These are phyloP conservation scores for Symbiodinium natans DNA, from an alignment of 73 alveolate species.

Conservation along the genomic window DNA sequence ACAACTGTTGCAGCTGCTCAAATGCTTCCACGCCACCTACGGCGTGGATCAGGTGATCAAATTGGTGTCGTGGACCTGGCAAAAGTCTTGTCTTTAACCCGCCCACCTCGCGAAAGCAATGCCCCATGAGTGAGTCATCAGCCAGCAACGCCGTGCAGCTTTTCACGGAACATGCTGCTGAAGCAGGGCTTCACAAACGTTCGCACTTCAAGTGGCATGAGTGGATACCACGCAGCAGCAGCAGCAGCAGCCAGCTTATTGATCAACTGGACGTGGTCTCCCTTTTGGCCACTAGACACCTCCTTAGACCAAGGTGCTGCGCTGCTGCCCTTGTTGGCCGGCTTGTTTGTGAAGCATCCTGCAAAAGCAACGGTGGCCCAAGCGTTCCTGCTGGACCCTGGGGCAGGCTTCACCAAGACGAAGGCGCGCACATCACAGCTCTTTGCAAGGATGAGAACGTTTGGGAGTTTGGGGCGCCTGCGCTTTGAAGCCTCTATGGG, in stretches of 20 bases:
- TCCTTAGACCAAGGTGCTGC: too few relatives aligned
- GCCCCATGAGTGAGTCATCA: too few relatives aligned
- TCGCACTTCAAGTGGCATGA: neutral
- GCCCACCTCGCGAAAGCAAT: neutral
- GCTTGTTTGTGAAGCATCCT: neutral
- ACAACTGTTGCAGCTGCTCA: too few relatives aligned
- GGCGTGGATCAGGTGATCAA: too few relatives aligned
- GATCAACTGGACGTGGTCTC: too few relatives aligned
- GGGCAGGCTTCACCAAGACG: neutral
- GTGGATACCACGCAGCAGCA: neutral
- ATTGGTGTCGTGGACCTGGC: neutral
- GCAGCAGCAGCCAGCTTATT: too few relatives aligned
- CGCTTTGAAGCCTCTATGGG: neutral
- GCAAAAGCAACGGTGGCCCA: neutral
- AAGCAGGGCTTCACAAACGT: neutral
- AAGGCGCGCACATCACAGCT: too few relatives aligned
- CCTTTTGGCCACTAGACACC: neutral
- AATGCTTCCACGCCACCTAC: too few relatives aligned
- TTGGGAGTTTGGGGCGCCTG: too few relatives aligned
- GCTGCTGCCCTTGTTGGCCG: too few relatives aligned
- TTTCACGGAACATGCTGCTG: neutral
- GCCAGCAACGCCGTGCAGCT: too few relatives aligned
- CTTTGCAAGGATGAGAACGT: too few relatives aligned
- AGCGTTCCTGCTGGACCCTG: neutral
- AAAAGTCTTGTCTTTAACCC: neutral